These are phyloP conservation scores for Saturnispora besseyi DNA, from an alignment of 805 yeast species.

Conservation along the genomic window DNA sequence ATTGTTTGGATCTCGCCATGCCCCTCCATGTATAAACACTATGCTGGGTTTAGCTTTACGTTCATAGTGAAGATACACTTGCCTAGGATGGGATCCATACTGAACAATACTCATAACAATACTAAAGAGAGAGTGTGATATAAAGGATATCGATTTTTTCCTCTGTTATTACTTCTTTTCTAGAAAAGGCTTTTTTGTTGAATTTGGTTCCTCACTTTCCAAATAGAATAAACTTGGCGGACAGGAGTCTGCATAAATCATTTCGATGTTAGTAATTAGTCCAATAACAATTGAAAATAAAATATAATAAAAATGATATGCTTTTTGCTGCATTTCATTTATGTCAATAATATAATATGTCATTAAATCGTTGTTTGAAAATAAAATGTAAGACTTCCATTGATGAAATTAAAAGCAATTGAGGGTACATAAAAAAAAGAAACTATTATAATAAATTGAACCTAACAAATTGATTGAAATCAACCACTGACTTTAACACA, in stretches of 20 bases:
- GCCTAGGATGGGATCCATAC: neutral
- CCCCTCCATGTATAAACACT: constrained; percentile 79
- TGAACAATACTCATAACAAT: neutral
- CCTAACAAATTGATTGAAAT: neutral
- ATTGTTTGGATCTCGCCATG: constrained; percentile 68
- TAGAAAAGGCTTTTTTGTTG: neutral
- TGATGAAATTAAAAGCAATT: constrained; percentile 3
- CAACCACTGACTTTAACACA: neutral
- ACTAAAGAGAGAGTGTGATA: neutral
- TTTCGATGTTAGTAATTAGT: neutral
- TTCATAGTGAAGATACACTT: neutral
- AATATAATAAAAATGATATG: neutral
- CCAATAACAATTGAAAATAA: neutral
- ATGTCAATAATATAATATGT: neutral
- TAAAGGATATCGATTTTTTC: neutral
- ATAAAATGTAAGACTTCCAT: neutral
- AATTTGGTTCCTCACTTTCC: neutral
- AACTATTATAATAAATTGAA: constrained; percentile 2
- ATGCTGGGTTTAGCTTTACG: neutral
- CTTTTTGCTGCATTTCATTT: neutral
- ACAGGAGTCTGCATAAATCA: neutral
- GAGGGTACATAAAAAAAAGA: constrained; percentile 3
- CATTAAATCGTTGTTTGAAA: neutral
- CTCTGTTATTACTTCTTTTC: neutral
- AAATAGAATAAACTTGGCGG: neutral